Evolutionary conservation across 2,329 filamentous ascomycete species (phyloP).

Genomic region (Thelonectria olida): DNA sequence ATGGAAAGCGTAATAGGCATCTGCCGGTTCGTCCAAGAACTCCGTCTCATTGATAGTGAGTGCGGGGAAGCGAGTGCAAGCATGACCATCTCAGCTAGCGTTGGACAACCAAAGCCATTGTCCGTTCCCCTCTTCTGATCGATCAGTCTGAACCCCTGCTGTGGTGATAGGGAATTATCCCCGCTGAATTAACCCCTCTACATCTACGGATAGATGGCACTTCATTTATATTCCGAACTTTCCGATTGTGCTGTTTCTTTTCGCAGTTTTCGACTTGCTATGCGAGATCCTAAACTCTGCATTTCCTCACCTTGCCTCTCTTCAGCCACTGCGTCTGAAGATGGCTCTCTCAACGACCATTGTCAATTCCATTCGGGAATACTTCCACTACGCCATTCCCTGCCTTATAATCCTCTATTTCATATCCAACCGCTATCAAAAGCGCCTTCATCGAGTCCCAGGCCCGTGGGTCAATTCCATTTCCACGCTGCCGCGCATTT

Average conservation of each 20-base stretch:
- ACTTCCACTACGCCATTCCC: not conserved
- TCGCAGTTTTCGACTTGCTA: no score
- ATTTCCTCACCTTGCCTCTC: no score
- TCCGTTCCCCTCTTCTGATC: not conserved
- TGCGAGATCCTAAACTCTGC: no score
- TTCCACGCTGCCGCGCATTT: not conserved
- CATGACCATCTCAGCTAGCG: not conserved
- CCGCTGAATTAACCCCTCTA: not conserved
- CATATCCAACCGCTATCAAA: constrained; percentile 4
- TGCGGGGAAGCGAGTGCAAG: not conserved
- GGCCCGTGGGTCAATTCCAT: constrained; percentile 3
- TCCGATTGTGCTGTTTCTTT: not conserved
- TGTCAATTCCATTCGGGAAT: not conserved
- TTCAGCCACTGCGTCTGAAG: not conserved
- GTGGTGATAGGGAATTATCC: not conserved
- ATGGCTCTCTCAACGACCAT: not conserved
- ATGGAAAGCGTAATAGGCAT: not conserved
- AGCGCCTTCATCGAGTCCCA: not conserved
- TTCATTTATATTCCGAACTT: not conserved
- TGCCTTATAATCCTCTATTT: not conserved
- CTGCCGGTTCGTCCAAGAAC: not conserved
- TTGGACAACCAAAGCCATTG: not conserved
- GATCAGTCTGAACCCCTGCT: no score
- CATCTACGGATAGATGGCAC: no score
- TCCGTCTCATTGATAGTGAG: not conserved